Evolutionary conservation across 1,284 basidiomycete species (phyloP).

Genomic region (Mixia osmundae): DNA sequence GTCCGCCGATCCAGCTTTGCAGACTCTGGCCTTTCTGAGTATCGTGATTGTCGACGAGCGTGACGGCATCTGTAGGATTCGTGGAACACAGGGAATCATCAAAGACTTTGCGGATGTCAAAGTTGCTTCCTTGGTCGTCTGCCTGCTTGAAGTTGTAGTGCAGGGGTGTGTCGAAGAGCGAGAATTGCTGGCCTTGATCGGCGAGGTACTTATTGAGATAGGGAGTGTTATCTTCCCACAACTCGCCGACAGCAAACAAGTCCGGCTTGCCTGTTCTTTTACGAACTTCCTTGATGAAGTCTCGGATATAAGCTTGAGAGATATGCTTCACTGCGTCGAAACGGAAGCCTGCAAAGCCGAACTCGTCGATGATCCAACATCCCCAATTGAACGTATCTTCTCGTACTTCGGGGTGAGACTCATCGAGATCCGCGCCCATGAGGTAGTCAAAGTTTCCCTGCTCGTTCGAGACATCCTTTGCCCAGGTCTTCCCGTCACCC

Average conservation of each 20-base stretch:
- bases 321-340: constrained; percentile 21
- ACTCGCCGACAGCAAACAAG: constrained; percentile 17
- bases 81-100: constrained; percentile 32
- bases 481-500: constrained; percentile 32
- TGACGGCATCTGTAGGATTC: constrained; percentile 34
- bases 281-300: constrained; percentile 32
- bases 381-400: constrained; percentile 30
- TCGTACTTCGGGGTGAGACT: constrained; percentile 50
- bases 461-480: constrained; percentile 21
- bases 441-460: constrained; percentile 23
- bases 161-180: constrained; percentile 32
- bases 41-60: constrained; percentile 26
- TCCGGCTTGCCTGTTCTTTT: constrained; percentile 12
- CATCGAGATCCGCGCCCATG: constrained; percentile 38
- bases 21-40: constrained; percentile 23
- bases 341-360: constrained; percentile 1
- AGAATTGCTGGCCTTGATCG: constrained; percentile 30
- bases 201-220: constrained; percentile 20
- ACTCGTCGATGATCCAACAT: constrained; percentile 9
- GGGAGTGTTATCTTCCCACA: constrained; percentile 30
- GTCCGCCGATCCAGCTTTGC: constrained; percentile 14
- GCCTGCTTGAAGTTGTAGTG: constrained; percentile 35
- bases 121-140: constrained; percentile 27
- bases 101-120: constrained; percentile 31
- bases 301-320: constrained; percentile 27